Conservation (phyloP, 164 flowering plant genomes). For the Warburgia ugandensis region DNA sequence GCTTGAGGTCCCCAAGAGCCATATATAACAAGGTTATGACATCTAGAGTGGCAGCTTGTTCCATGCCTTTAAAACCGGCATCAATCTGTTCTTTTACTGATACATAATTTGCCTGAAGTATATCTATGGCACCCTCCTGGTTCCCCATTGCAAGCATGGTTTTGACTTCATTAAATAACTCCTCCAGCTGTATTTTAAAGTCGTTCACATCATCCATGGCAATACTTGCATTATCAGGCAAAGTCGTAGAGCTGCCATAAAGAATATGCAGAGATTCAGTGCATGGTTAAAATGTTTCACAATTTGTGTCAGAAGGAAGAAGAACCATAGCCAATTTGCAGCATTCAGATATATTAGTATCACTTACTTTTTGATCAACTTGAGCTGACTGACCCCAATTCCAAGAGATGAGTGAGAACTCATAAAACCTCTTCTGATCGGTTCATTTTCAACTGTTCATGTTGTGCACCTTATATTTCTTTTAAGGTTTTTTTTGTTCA, state of each 20-base stretch:
- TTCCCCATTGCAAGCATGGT: constrained; percentile 53
- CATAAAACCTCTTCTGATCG: no score
- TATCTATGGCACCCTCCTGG: constrained; percentile 44
- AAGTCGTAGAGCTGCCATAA: constrained; percentile 32
- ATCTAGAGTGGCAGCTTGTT: constrained; percentile 83
- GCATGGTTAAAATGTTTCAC: no score
- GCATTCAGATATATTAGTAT: no score
- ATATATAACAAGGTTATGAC: constrained; percentile 65
- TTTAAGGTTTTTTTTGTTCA: no score
- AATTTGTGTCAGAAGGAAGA: no score
- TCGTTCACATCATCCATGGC: constrained; percentile 26
- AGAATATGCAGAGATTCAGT: no score
- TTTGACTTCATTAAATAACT: constrained; percentile 63
- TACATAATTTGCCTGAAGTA: constrained; percentile 78
- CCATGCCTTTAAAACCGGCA: constrained; percentile 57
- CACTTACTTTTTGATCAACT: no score
- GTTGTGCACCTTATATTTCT: no score
- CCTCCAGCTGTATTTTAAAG: constrained; percentile 58
- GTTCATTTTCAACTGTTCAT: no score
- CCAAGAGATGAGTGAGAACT: no score
- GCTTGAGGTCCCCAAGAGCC: constrained; percentile 51
- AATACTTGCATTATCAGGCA: constrained; percentile 26
- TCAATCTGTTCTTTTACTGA: constrained; percentile 63
- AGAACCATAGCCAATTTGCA: no score
- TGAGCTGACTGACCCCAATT: no score